Base-by-base conservation (phyloP, 176 grass and related monocot genomes). In the Pharus latifolius region DNA sequence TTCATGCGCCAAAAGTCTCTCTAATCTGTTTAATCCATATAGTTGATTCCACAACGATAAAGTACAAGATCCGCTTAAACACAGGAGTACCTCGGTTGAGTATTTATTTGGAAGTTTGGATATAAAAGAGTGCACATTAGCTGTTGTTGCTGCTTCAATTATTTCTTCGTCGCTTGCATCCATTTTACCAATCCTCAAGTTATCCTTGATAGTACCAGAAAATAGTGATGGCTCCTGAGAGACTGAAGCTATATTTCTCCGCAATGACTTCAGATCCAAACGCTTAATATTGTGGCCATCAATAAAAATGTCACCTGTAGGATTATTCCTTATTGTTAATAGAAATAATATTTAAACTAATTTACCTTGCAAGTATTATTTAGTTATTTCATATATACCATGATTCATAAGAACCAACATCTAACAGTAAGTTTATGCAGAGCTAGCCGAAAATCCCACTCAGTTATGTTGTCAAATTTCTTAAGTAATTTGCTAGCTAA, bases 161-260 rank as follows among this genome's bases (percentile, higher is more conserved):
- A 80, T 80, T 38, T 85, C 70, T 43, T 85, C 65, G 10, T 85
- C 70, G 27, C 23, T 85, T 64, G 83, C 77, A 48, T 85, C 83
- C 64, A 49, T 48, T 49, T 85, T 85, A 49, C 77, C 83, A 33
- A 85, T 56, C 77, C 48, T 85, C 71, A 85, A 48, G 40, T 85
- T 85, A 46, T 85, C 77, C 64, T 75, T 64, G 43, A 85, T 80
- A 2, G 76, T 85, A 14, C 83, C 83, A 10, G 83, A 80, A 80
- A 85, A 85, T 10, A 85, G 64, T 30, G 56, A 68, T 27, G 83
- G 83, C 58, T 85, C 83, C 29, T 85, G 83, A 31, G 70, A 79
- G 44, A 85, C 77, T 37, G 63, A 73, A 49, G 83, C 77, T 63
- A 76, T 75, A 24, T 85, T 85, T 49, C 48, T 85, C 27, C 77